A percentile compares a stretch with the other conserved stretches of the same genome.
These are phyloP conservation scores for Breviolum minutum DNA, from an alignment of 73 alveolate species.

Conservation along the genomic window DNA sequence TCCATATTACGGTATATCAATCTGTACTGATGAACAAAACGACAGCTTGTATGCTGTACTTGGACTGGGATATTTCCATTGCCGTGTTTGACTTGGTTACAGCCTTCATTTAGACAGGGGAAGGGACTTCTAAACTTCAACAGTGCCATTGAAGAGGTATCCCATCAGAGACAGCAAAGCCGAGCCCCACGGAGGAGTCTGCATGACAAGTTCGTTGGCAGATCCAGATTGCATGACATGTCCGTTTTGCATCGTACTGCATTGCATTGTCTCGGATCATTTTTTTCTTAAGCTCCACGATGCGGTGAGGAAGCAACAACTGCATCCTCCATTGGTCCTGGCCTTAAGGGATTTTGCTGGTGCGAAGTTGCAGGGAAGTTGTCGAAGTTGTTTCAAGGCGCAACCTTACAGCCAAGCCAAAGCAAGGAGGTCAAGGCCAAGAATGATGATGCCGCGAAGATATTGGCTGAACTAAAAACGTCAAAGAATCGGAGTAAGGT, in stretches of 20 bases:
- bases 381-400: too few relatives aligned
- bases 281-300: too few relatives aligned
- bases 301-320: background rate
- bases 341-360: background rate
- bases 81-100: too few relatives aligned
- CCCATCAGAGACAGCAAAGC: conserved; percentile 45
- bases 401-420: background rate
- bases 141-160: background rate
- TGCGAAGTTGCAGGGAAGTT: too few relatives aligned
- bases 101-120: too few relatives aligned
- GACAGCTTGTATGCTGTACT: too few relatives aligned
- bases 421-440: background rate
- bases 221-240: background rate
- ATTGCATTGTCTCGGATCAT: too few relatives aligned
- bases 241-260: background rate
- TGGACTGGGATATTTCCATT: too few relatives aligned
- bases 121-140: too few relatives aligned
- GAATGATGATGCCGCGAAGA: background rate
- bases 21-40: too few relatives aligned
- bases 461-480: conserved; percentile 1
- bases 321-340: background rate
- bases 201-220: background rate
- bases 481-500: conserved; percentile 20
- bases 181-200: conserved; percentile 17
- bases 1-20: too few relatives aligned